Evolutionary conservation across 495 filamentous ascomycete genomes (phyloP).

Genomic region (Neurospora sp.): DNA sequence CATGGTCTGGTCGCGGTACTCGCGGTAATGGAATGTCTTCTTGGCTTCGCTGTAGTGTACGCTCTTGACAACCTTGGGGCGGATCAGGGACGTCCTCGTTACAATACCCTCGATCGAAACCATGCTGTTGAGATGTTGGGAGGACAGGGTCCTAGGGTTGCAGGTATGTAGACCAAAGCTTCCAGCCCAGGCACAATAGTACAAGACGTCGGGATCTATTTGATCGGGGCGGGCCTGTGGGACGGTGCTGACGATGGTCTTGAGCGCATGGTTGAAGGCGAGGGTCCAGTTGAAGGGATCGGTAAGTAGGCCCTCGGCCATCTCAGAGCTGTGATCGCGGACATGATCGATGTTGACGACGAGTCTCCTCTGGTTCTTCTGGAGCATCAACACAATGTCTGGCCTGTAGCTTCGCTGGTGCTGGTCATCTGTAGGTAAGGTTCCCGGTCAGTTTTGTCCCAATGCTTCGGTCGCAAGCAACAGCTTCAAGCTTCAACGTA

Average conservation of each 20-base stretch:
- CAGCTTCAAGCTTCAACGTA: conserved; percentile 22
- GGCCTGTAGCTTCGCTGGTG: conserved; percentile 67
- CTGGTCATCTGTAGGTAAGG: conserved; percentile 37
- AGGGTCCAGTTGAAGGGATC: conserved; percentile 79
- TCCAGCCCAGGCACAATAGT: conserved; percentile 91
- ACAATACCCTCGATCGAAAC: conserved; percentile 97
- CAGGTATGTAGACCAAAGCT: conserved; percentile 91
- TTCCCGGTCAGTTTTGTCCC: conserved; percentile 1
- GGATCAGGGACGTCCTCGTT: conserved; percentile 87
- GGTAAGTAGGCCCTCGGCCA: conserved; percentile 80
- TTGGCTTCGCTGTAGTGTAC: conserved; percentile 88
- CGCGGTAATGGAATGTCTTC: conserved; percentile 69
- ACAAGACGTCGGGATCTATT: conserved; percentile 46
- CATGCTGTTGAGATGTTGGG: conserved; percentile 85
- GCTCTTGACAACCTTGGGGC: conserved; percentile 94
- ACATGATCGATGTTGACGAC: conserved; percentile 93
- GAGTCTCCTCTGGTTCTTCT: conserved; percentile 65
- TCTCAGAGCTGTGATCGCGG: conserved; percentile 74
- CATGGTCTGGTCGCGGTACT: conserved; percentile 95
- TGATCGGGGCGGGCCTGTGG: conserved; percentile 47
- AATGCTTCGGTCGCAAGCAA: too few species aligned
- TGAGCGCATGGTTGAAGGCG: conserved; percentile 83
- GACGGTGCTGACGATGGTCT: conserved; percentile 71
- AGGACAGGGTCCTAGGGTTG: conserved; percentile 88
- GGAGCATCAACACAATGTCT: conserved; percentile 87